Base-by-base conservation (phyloP, 495 filamentous ascomycete genomes). In the Aspergillus biplanus region DNA sequence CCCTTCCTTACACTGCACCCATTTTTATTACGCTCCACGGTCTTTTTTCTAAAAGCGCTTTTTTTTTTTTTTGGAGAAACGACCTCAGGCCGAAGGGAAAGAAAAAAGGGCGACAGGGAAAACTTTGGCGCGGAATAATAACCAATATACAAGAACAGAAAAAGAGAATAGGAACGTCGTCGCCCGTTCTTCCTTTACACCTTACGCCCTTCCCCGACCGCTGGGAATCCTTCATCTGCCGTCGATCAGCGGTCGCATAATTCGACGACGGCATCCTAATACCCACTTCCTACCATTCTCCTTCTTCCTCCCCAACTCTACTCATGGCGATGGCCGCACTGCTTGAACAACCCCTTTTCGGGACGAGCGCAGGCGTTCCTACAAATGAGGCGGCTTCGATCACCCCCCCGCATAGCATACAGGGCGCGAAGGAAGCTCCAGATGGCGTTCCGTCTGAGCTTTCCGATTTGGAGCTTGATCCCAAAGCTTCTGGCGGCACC, bases 171-270 rank as follows among this genome's bases (percentile, higher is more conserved):
- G 33, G 33, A 48, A 27, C 21, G 21, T 27, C 21, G 21, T 27
- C 21, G 21, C 21, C 56, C 52, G 62, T 58, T 59, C 42, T 35
- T 16, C 48, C 60, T 48, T 34, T 58, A 21, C 39, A 58, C 33
- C 61, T 62, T 61, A 27, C 21, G 21, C 2, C 21, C 48, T 76
- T 65, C 79, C 78, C 76, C 72, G 75, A 79, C 79, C 76, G 79
- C 79, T 81, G 79, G 79, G 78, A 75, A 78, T 55, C 34, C 59
- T 33, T 58, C 53, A 67, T 56, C 74, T 69, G 77, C 76, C 79
- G 78, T 80, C 79, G 78, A 78, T 79, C 74, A 81, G 79, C 79
- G 79, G 79, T 81, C 78, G 72, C 76, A 66, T 70, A 63, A 68
- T 72, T 66, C 74, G 78, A 78, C 76, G 78, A 74, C 76, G 75